A percentile compares a stretch with the other conserved stretches of the same genome.
phyloP scores from a whole-genome alignment of 2,329 filamentous ascomycete species.

The Catunica adiposa region DNA sequence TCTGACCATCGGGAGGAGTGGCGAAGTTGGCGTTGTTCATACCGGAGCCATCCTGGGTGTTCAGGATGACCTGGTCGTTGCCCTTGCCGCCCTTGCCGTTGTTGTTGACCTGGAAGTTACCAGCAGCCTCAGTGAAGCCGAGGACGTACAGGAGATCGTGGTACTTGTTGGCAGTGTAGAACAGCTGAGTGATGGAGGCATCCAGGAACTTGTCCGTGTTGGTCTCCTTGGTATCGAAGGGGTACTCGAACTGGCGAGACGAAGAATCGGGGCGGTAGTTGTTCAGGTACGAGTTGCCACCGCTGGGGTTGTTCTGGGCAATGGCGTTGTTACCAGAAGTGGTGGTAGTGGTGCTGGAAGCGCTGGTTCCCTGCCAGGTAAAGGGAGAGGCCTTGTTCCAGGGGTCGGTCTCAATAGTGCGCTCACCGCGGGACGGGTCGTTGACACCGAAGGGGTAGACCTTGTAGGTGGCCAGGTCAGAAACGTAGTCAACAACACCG shows the following conservation, averaged over 20 bases:
- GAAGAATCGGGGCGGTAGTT: slow-evolving; percentile 31
- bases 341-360: slow-evolving; percentile 33
- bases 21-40: slow-evolving; percentile 43
- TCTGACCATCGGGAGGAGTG: slow-evolving; percentile 34
- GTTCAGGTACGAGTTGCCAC: slow-evolving; percentile 21
- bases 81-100: slow-evolving; percentile 34
- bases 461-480: slow-evolving; percentile 34
- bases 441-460: slow-evolving; percentile 41
- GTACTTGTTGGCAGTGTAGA: slow-evolving; percentile 43
- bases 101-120: slow-evolving; percentile 45
- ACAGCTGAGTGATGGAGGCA: slow-evolving; percentile 41
- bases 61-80: slow-evolving; percentile 37
- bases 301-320: slow-evolving; percentile 35
- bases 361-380: slow-evolving; percentile 36
- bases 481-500: slow-evolving; percentile 40
- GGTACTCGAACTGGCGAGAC: slow-evolving; percentile 30
- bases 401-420: slow-evolving; percentile 30
- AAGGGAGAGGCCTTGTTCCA: slow-evolving; percentile 34
- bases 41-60: slow-evolving; percentile 37
- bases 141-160: slow-evolving; percentile 42
- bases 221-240: slow-evolving; percentile 23
- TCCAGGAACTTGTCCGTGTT: slow-evolving; percentile 30
- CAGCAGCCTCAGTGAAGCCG: slow-evolving; percentile 40
- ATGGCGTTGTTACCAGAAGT: slow-evolving; percentile 44
- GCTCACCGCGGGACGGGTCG: slow-evolving; percentile 34